A percentile compares a stretch with the other conserved stretches of the same genome.
Conservation (phyloP, 78 protist species). For the Mantamonas sphyraenae region DNA sequence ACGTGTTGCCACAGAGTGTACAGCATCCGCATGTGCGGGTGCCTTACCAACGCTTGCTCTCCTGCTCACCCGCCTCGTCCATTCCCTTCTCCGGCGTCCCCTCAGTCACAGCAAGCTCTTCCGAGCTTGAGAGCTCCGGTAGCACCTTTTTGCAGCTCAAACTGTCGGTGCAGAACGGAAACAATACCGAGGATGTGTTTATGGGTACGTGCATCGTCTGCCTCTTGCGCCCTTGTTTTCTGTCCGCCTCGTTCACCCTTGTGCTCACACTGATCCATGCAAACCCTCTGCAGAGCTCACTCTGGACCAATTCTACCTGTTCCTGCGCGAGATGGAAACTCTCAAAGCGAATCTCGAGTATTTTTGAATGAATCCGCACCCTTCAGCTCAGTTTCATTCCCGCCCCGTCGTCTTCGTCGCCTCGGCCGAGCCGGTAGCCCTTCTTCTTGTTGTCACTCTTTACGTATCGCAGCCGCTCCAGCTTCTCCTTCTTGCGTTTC, state of each 20-base stretch:
- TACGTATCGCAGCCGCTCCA: background rate
- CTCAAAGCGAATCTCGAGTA: background rate
- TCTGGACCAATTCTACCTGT: background rate
- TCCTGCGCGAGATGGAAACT: background rate
- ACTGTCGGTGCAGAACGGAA: background rate
- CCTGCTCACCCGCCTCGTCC: too few relatives aligned
- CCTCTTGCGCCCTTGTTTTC: too few relatives aligned
- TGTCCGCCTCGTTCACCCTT: too few relatives aligned
- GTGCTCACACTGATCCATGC: too few relatives aligned
- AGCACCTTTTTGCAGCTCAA: background rate
- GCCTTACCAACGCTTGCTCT: background rate
- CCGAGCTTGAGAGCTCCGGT: background rate
- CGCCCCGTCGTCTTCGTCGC: background rate
- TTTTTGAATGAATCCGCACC: background rate
- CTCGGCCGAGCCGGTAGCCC: background rate
- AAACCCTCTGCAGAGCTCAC: too few relatives aligned
- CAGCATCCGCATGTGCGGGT: background rate
- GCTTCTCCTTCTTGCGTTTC: background rate
- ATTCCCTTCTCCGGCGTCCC: too few relatives aligned
- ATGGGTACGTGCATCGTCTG: too few relatives aligned
- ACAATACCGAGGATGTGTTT: background rate
- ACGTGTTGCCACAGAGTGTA: background rate
- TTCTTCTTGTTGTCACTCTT: background rate
- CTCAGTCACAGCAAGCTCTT: background rate
- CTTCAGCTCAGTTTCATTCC: background rate